Percentiles rank a stretch among this genome's conserved stretches.
Conservation (phyloP, 345 rosid genomes). For the Brassica juncea region DNA sequence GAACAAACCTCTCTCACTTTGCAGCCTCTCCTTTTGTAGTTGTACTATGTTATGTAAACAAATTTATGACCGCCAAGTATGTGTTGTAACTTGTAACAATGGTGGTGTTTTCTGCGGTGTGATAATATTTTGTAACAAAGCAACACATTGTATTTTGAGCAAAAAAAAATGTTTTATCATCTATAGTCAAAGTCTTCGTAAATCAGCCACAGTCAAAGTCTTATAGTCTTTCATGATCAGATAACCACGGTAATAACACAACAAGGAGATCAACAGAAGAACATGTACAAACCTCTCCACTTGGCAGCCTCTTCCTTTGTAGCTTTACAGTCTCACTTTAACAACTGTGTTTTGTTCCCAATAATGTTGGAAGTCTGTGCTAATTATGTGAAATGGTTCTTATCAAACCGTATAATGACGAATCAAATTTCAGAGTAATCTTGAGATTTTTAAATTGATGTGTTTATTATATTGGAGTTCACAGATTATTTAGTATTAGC, state of each 20-base stretch:
- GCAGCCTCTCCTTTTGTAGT: constrained; percentile 35
- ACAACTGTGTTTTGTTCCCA: not conserved
- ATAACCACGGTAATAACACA: not conserved
- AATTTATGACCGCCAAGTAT: constrained; percentile 14
- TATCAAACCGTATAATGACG: not conserved
- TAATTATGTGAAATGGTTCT: constrained; percentile 5
- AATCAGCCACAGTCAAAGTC: no score
- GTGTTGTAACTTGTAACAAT: constrained; percentile 5
- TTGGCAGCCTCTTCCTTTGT: constrained; percentile 26
- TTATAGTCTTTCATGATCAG: no score
- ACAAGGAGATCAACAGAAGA: constrained; percentile 8
- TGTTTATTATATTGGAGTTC: not conserved
- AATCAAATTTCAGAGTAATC: constrained; percentile 1
- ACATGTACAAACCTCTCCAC: not conserved
- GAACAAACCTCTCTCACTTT: constrained; percentile 16
- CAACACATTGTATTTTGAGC: constrained; percentile 4
- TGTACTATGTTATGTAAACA: constrained; percentile 2
- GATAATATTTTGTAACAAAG: constrained; percentile 29
- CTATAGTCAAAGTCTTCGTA: not conserved
- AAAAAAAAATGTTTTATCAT: not conserved
- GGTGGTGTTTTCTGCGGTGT: constrained; percentile 13
- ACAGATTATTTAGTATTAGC: not conserved
- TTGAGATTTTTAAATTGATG: not conserved
- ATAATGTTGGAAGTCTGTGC: constrained; percentile 16
- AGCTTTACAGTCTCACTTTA: not conserved